These are phyloP conservation scores for Aspergillus sparsus DNA, from an alignment of 495 filamentous ascomycete species.

Conservation along the genomic window DNA sequence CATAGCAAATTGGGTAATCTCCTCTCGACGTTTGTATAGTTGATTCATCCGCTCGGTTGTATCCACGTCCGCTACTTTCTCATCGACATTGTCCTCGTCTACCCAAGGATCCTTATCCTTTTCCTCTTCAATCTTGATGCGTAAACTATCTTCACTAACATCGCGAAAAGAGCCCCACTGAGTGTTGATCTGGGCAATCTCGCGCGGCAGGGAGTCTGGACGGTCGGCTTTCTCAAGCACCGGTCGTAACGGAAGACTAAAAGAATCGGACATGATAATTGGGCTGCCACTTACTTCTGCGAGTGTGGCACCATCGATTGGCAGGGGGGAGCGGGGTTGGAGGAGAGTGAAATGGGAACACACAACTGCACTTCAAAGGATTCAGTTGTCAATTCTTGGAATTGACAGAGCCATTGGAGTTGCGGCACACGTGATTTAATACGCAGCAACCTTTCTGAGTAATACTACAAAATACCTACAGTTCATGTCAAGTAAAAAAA, in stretches of 20 bases:
- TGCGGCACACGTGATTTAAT: background rate
- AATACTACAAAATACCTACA: background rate
- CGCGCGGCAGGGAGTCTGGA: slow-evolving; percentile 63
- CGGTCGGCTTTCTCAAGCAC: slow-evolving; percentile 54
- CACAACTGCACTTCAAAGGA: too few species aligned
- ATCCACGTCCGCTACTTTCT: slow-evolving; percentile 34
- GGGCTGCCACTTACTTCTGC: slow-evolving; percentile 7
- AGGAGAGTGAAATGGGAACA: background rate
- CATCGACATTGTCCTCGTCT: slow-evolving; percentile 38
- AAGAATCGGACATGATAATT: slow-evolving; percentile 43
- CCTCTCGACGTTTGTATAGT: slow-evolving; percentile 46
- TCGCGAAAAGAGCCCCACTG: slow-evolving; percentile 74
- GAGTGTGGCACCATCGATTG: slow-evolving; percentile 12
- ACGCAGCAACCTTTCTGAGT: background rate
- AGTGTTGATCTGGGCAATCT: slow-evolving; percentile 72
- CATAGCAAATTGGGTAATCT: slow-evolving; percentile 49
- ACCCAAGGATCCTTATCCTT: slow-evolving; percentile 42
- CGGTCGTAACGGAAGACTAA: slow-evolving; percentile 66
- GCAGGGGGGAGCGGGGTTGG: background rate
- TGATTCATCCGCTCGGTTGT: slow-evolving; percentile 43
- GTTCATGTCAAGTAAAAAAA: background rate
- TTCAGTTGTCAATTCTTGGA: background rate
- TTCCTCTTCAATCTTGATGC: slow-evolving; percentile 57
- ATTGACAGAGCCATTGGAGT: background rate
- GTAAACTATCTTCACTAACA: slow-evolving; percentile 62